These are phyloP conservation scores for Nannizziopsis arthrosporioides DNA, from an alignment of 2,329 filamentous ascomycete genomes.

Conservation along the genomic window DNA sequence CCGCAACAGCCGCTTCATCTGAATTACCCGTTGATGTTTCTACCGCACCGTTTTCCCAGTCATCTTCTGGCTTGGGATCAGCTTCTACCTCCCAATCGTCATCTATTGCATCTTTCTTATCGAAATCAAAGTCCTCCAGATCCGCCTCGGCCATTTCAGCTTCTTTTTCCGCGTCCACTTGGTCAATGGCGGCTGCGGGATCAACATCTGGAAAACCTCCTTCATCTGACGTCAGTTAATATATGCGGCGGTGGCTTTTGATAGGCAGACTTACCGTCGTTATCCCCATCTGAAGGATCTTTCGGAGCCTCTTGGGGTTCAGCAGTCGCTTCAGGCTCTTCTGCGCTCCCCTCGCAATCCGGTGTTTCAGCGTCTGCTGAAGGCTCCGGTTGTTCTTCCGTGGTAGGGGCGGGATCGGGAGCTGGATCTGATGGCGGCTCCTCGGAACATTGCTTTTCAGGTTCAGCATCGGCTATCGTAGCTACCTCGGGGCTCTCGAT, in stretches of 20 bases:
- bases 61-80: neutral
- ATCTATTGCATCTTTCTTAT: neutral
- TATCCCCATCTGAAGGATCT: neutral
- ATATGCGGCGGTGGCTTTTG: neutral
- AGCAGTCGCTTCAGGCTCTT: neutral
- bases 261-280: slow-evolving; percentile 7
- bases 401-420: neutral
- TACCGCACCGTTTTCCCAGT: neutral
- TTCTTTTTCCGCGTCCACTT: slow-evolving; percentile 15
- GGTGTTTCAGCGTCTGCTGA: neutral
- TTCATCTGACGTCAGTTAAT: slow-evolving; percentile 9
- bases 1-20: neutral
- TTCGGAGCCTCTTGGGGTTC: neutral
- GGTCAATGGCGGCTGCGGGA: slow-evolving; percentile 10
- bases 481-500: neutral
- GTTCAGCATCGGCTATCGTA: neutral
- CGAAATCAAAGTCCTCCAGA: slow-evolving; percentile 3
- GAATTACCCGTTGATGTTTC: neutral
- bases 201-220: slow-evolving; percentile 11
- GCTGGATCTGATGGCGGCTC: neutral
- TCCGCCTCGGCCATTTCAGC: slow-evolving; percentile 10
- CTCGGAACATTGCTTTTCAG: neutral
- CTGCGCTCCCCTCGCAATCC: neutral
- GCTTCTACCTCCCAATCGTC: neutral
- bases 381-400: neutral